Evolutionary conservation across 371 early-diverging fungal genomes (phyloP), one percentile per base, ranked within the genome.

Genomic region (Mucor saturninus): DNA sequence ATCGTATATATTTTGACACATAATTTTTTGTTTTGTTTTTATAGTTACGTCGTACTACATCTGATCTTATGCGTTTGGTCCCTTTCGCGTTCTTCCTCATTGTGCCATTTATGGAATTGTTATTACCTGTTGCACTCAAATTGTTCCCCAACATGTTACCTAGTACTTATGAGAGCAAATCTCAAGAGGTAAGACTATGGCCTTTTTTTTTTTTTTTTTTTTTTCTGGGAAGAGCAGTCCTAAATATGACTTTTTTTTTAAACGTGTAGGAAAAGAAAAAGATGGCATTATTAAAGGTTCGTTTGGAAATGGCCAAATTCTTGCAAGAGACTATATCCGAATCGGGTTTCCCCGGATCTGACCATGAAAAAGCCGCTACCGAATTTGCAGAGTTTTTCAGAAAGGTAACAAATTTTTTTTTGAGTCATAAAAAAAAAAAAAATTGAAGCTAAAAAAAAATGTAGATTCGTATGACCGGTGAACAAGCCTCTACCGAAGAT

Each of bases 111-210:
- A 89, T 95, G 79, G 97, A 98, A 77, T 83, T 98, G 11, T 77
- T 94, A 28, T 74, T 98, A 29, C 98, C 98, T 4, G 87, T 98
- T 26, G 88, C 94, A 11, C 79, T 98, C 38, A 92, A 93, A 72
- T 75, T 98, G 51, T 98, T 97, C 89, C 98, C 98, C 38, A 93
- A 95, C 71, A 95, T 98, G 94, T 76, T 98, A 42, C 98, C 98
- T 4, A 91, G 92, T 62, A 97, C 98, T 4, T 98, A 94, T 75
- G 95, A 95, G 75, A 89, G 91, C 86, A 92, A 94, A 75, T 91
- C 84, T 67, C 86, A 86, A 64, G 91, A 84, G 75, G 89, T 87
- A 40, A 40, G 42, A 29, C n/a, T n/a, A n/a, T n/a, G n/a, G n/a
- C n/a, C n/a, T n/a, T n/a, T n/a, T n/a, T n/a, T n/a, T n/a, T n/a